Conservation (phyloP, 2,329 filamentous ascomycete genomes). For the Chlorencoelia australis region DNA sequence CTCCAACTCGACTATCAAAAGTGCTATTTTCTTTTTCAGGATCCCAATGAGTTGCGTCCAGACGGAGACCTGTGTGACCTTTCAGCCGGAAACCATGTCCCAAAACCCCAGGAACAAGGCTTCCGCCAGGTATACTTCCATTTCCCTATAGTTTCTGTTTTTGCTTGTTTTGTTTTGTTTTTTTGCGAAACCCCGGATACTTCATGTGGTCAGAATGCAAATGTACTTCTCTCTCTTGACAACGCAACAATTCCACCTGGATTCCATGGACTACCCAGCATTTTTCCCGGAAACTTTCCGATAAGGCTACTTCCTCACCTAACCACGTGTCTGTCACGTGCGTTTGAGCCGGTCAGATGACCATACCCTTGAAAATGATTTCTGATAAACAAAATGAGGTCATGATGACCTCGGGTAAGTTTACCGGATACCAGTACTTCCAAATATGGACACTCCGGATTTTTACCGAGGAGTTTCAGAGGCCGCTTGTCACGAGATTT, state of each 20-base stretch:
- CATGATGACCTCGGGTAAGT: neutral
- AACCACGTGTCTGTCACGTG: neutral
- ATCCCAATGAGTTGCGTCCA: slow-evolving; percentile 26
- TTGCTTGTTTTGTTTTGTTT: slow-evolving; percentile 13
- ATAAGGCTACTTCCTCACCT: neutral
- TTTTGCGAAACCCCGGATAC: slow-evolving; percentile 9
- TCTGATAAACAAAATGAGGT: neutral
- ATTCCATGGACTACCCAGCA: too few species aligned
- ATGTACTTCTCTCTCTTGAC: slow-evolving; percentile 19
- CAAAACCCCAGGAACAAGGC: slow-evolving; percentile 23
- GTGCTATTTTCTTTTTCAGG: neutral
- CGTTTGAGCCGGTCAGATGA: slow-evolving; percentile 1
- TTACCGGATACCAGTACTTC: neutral
- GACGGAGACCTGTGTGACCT: slow-evolving; percentile 21
- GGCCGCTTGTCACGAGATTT: slow-evolving; percentile 3
- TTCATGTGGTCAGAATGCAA: slow-evolving; percentile 22
- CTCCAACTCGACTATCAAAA: neutral
- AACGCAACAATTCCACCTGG: slow-evolving; percentile 9
- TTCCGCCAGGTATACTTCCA: slow-evolving; percentile 27
- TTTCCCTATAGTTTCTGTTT: slow-evolving; percentile 11
- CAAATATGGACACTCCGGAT: slow-evolving; percentile 1
- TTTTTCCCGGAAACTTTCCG: too few species aligned
- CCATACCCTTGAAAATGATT: neutral
- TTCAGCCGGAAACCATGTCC: slow-evolving; percentile 25
- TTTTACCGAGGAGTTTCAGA: slow-evolving; percentile 3